Percentiles rank a stretch among this genome's conserved stretches.
These are phyloP conservation scores for Myrica gale DNA, from an alignment of 306 rosid genomes.

Conservation along the genomic window DNA sequence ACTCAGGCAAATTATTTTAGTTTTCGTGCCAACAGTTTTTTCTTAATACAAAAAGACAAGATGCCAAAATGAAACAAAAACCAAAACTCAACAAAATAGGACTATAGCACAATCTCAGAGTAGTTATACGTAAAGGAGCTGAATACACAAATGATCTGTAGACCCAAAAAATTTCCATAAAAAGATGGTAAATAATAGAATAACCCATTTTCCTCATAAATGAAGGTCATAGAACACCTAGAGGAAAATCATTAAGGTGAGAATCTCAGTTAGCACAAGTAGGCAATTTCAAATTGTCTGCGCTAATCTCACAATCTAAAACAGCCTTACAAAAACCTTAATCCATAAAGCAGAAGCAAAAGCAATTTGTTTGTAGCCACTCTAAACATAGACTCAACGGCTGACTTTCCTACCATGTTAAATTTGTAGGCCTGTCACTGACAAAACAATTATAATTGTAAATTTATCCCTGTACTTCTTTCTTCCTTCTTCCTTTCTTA, in stretches of 20 bases:
- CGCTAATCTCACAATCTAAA: neutral
- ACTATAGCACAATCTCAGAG: neutral
- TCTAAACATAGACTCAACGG: neutral
- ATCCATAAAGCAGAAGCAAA: neutral
- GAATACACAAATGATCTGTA: neutral
- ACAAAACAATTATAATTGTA: neutral
- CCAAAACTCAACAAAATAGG: neutral
- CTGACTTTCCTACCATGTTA: neutral
- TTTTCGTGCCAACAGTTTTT: no score
- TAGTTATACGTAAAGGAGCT: neutral
- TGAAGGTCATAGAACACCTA: neutral
- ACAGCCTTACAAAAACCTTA: neutral
- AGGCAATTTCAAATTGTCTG: neutral
- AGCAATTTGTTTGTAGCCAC: neutral
- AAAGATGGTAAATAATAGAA: neutral
- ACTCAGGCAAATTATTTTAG: neutral
- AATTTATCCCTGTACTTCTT: neutral
- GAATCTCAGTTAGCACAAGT: neutral
- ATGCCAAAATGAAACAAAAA: no score
- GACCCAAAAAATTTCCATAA: neutral
- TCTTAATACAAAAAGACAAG: no score
- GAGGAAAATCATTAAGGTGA: neutral
- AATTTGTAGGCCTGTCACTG: neutral
- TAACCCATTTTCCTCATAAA: neutral
- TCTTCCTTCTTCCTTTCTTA: neutral